These are phyloP conservation scores for Fusarium buharicum DNA, from an alignment of 2,329 filamentous ascomycete genomes.

Conservation along the genomic window DNA sequence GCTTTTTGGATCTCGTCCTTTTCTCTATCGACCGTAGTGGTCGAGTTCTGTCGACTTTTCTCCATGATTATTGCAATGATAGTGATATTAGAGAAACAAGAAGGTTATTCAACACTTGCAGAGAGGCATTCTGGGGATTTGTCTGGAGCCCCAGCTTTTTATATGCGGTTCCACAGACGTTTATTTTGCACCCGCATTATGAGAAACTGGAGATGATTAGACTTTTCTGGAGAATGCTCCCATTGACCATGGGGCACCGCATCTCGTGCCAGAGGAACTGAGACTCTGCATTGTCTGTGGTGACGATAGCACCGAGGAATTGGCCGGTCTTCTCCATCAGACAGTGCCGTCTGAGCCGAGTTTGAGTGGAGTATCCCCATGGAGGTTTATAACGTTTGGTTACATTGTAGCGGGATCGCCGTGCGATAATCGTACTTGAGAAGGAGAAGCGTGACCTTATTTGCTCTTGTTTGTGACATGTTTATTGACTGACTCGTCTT, in stretches of 20 bases:
- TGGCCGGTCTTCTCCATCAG: constrained; percentile 39
- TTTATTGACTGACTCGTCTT: constrained; percentile 14
- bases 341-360: constrained; percentile 34
- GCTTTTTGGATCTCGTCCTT: constrained; percentile 38
- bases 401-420: constrained; percentile 12
- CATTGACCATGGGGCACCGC: constrained; percentile 30
- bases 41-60: constrained; percentile 35
- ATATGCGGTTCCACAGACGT: constrained; percentile 16
- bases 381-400: constrained; percentile 9
- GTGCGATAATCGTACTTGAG: constrained; percentile 15
- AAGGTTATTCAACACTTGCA: constrained; percentile 13
- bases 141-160: constrained; percentile 28
- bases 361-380: constrained; percentile 13
- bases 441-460: neutral
- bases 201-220: constrained; percentile 31
- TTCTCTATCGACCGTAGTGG: constrained; percentile 34
- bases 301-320: constrained; percentile 43
- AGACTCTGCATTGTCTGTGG: constrained; percentile 18
- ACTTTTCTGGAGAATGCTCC: constrained; percentile 27
- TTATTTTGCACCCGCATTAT: constrained; percentile 12
- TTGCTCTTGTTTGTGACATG: constrained; percentile 9
- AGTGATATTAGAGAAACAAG: neutral
- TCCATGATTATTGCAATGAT: constrained; percentile 24
- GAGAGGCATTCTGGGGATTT: constrained; percentile 1
- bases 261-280: constrained; percentile 7